Evolutionary conservation across 768 basidiomycete species (phyloP).

Genomic region (Boletus eberwhitei): DNA sequence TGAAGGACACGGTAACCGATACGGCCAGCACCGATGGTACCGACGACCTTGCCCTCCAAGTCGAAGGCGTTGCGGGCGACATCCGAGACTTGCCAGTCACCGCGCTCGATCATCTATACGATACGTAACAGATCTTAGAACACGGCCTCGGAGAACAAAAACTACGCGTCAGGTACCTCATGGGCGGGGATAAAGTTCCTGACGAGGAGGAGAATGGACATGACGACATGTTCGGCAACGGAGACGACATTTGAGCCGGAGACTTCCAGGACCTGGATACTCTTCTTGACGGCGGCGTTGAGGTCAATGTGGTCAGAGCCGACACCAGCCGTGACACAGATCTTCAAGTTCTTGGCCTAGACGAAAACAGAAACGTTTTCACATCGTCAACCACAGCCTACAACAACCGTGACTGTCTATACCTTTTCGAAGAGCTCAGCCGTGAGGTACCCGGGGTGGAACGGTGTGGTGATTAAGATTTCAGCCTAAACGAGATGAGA

Average conservation of each 20-base stretch:
- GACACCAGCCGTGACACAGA: constrained; percentile 88
- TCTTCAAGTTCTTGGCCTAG: constrained; percentile 83
- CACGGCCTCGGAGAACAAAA: neutral
- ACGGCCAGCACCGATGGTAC: constrained; percentile 79
- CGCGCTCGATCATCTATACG: constrained; percentile 69
- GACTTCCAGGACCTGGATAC: constrained; percentile 81
- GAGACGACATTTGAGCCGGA: constrained; percentile 89
- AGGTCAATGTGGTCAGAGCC: constrained; percentile 91
- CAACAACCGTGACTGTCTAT: constrained; percentile 5
- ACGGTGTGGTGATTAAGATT: constrained; percentile 78
- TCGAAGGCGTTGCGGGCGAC: constrained; percentile 83
- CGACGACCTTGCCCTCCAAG: constrained; percentile 87
- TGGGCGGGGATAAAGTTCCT: constrained; percentile 88
- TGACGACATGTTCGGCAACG: constrained; percentile 88
- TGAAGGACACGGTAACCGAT: constrained; percentile 89
- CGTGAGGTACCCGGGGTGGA: constrained; percentile 85
- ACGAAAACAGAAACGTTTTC: constrained; percentile 1
- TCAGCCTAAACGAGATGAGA: constrained; percentile 50
- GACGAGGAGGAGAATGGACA: constrained; percentile 88
- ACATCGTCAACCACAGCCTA: constrained; percentile 1
- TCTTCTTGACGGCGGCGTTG: constrained; percentile 77
- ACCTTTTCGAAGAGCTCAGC: constrained; percentile 69
- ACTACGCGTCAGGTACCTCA: constrained; percentile 46
- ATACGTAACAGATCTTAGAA: neutral
- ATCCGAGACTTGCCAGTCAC: constrained; percentile 85